A percentile compares a stretch with the other conserved stretches of the same genome.
phyloP scores from a whole-genome alignment of 441 rosid species.

The Heliophila coronopifolia region DNA sequence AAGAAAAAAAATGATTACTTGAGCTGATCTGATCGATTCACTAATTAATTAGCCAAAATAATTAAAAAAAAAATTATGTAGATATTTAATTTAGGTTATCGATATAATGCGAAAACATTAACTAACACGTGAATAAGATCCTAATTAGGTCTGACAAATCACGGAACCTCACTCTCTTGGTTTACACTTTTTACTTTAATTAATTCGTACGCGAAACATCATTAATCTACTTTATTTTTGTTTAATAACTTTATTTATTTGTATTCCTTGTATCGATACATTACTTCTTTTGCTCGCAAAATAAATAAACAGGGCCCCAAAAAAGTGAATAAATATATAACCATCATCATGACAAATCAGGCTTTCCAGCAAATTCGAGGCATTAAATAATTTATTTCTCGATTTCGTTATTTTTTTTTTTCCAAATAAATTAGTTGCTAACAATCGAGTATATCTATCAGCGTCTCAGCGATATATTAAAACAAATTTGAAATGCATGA shows the following conservation, averaged over 20 bases:
- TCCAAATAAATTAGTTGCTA: no score
- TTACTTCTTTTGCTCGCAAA: slow-evolving; percentile 21
- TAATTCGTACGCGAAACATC: slow-evolving; percentile 17
- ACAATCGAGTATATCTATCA: no score
- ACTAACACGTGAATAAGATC: slow-evolving; percentile 21
- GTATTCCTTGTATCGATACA: slow-evolving; percentile 11
- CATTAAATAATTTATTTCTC: background rate
- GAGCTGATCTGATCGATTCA: slow-evolving; percentile 10
- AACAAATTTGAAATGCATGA: no score
- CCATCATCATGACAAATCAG: slow-evolving; percentile 10
- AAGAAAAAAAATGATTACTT: no score
- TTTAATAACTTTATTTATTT: slow-evolving; percentile 10
- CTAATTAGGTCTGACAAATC: slow-evolving; percentile 21
- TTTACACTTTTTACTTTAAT: slow-evolving; percentile 23
- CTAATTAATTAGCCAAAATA: background rate
- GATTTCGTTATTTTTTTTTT: background rate
- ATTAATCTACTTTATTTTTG: slow-evolving; percentile 3
- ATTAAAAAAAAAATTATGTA: background rate
- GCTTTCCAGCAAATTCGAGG: slow-evolving; percentile 3
- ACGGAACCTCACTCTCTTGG: slow-evolving; percentile 20
- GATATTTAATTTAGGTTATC: slow-evolving; percentile 8
- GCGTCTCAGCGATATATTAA: no score
- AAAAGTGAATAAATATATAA: slow-evolving; percentile 1
- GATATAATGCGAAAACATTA: slow-evolving; percentile 11
- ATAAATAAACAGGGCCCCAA: slow-evolving; percentile 8